A percentile compares a stretch with the other conserved stretches of the same genome.
These are phyloP conservation scores for Penicillium sp. DNA, from an alignment of 2,329 filamentous ascomycete species.

Conservation along the genomic window DNA sequence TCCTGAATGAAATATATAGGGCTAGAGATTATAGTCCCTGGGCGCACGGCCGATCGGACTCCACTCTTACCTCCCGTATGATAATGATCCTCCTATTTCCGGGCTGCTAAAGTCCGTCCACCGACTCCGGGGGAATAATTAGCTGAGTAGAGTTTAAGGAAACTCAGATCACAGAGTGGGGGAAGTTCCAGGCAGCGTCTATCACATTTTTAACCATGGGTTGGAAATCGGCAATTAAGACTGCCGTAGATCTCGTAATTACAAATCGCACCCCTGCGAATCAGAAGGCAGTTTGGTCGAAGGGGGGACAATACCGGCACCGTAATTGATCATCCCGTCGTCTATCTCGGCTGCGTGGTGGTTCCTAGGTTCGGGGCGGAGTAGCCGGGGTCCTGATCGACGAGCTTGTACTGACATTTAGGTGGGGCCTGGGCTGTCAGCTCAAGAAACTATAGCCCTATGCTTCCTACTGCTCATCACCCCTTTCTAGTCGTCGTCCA, in stretches of 20 bases:
- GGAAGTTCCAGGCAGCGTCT: neutral
- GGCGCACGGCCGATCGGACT: neutral
- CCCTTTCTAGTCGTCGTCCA: neutral
- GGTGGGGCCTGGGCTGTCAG: neutral
- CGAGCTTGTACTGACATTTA: neutral
- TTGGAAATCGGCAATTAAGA: neutral
- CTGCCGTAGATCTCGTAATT: neutral
- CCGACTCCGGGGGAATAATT: neutral
- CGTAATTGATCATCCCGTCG: neutral
- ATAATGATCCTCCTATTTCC: neutral
- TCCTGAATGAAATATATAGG: neutral
- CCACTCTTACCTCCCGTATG: neutral
- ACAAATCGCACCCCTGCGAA: neutral
- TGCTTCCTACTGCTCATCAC: neutral
- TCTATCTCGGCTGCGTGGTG: slow-evolving; percentile 8
- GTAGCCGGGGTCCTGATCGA: slow-evolving; percentile 9
- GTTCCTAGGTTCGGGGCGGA: neutral
- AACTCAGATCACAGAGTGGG: neutral
- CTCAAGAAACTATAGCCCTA: neutral
- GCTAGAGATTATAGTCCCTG: neutral
- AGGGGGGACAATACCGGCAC: neutral
- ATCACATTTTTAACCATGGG: neutral
- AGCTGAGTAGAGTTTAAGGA: too few relatives aligned
- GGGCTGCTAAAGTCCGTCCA: neutral
- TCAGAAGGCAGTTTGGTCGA: too few relatives aligned